These are phyloP conservation scores for Pseudocercospora ulei DNA, from an alignment of 2,329 filamentous ascomycete species.

Conservation along the genomic window DNA sequence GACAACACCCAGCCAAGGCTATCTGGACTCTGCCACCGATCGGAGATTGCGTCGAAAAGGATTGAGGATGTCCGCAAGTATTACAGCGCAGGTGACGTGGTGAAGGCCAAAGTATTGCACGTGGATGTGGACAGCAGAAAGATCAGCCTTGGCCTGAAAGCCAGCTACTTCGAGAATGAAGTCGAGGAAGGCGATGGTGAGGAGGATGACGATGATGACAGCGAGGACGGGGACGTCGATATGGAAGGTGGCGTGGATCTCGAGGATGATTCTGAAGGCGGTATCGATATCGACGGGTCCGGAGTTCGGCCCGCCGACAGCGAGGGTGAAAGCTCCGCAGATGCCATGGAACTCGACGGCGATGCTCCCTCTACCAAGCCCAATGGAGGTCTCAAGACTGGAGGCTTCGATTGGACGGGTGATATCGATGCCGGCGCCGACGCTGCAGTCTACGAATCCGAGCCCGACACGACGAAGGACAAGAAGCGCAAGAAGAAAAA, in stretches of 20 bases:
- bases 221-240: constrained; percentile 31
- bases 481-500: constrained; percentile 60
- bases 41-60: constrained; percentile 75
- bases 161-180: constrained; percentile 68
- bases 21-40: constrained; percentile 85
- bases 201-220: constrained; percentile 35
- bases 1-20: constrained; percentile 72
- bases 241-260: constrained; percentile 26
- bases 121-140: constrained; percentile 65
- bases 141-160: constrained; percentile 84
- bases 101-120: constrained; percentile 80
- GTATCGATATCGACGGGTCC: constrained; percentile 37
- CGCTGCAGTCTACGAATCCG: constrained; percentile 48
- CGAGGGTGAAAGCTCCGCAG: constrained; percentile 45
- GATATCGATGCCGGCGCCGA: constrained; percentile 44
- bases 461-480: constrained; percentile 42
- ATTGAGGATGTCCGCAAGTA: constrained; percentile 80
- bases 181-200: constrained; percentile 42
- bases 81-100: constrained; percentile 81
- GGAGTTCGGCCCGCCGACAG: constrained; percentile 39
- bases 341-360: constrained; percentile 37
- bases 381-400: constrained; percentile 50
- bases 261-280: constrained; percentile 18
- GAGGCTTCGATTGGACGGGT: constrained; percentile 82
- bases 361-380: constrained; percentile 26